Base-by-base conservation (phyloP, 2,329 filamentous ascomycete genomes). In the Cercospora berteroae region DNA sequence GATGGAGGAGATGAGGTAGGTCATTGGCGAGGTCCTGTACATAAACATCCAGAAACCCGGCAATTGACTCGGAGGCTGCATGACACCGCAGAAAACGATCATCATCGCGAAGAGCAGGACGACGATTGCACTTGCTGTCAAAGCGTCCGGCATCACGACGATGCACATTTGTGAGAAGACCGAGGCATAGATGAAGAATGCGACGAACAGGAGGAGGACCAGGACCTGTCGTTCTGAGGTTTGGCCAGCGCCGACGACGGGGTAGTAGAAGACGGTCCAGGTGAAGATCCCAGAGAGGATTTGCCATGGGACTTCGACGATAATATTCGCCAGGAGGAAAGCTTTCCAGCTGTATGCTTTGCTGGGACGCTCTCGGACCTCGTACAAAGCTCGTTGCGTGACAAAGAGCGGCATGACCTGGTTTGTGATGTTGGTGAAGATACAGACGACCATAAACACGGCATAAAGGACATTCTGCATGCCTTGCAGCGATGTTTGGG, bases 121-220 rank as follows among this genome's bases (percentile, higher is more conserved):
- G 72, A 89, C 90, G 69, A 94, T 82, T 77, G 92, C 91, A 60
- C 87, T 89, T 67, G 88, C 91, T 0, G 85, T 88, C 78, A 93
- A 90, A 25, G 90, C 89, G 18, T 86, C 86, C 59, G 91, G 89
- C 63, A 93, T 85, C 9, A 87, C 89, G 1, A 90, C 87, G 71
- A 94, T 92, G 71, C 91, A 81, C 80, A 94, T 86, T 64, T 90
- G 86, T 5, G 90, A 88, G 75, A 95, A 95, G 5, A 91, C 94
- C 7, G 87, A 91, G 0, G 89, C 42, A 20, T 50, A 67, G 61
- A 94, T 79, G 71, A 93, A 83, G 84, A 94, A 94, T 70, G 85
- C 81, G 75, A 88, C 84, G 33, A 93, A 81, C 69, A 92, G 86
- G 23, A 95, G 82, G 81, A 93, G 92, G 85, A 93, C 89, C 23